Percentiles rank a stretch among this genome's conserved stretches.
Evolutionary conservation across 441 rosid species (phyloP).

Genomic region (Capsella rubella): DNA sequence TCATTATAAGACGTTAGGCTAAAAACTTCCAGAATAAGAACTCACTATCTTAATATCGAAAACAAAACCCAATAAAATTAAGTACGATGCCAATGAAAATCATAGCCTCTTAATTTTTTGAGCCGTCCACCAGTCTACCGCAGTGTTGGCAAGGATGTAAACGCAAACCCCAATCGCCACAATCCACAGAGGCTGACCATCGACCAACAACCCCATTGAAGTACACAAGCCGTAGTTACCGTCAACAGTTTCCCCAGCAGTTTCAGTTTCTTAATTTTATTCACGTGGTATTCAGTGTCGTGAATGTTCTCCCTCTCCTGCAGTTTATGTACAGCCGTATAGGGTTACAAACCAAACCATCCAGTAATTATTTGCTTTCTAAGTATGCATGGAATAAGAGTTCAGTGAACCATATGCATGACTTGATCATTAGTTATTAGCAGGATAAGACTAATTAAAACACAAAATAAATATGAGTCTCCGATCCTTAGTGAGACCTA

Average conservation of each 20-base stretch:
- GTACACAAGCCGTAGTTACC: background rate
- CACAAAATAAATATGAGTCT: background rate
- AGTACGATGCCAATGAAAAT: no score
- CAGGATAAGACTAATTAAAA: no score
- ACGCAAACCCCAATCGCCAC: background rate
- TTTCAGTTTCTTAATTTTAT: background rate
- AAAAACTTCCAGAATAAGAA: no score
- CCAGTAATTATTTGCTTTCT: background rate
- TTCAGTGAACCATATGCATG: background rate
- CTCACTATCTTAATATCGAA: no score
- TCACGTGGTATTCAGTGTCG: background rate
- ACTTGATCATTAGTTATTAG: background rate
- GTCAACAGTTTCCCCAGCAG: background rate
- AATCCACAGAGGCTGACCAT: background rate
- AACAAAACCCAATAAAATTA: background rate
- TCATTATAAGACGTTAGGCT: background rate
- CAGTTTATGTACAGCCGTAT: background rate
- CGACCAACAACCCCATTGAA: background rate
- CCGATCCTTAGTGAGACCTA: background rate
- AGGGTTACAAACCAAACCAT: background rate
- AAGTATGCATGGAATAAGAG: background rate
- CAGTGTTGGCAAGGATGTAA: background rate
- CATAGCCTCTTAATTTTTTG: no score
- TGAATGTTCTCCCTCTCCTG: background rate
- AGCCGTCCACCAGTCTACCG: background rate